Evolutionary conservation across 2,329 filamentous ascomycete species (phyloP).

Genomic region (Claviceps quebecensis): DNA sequence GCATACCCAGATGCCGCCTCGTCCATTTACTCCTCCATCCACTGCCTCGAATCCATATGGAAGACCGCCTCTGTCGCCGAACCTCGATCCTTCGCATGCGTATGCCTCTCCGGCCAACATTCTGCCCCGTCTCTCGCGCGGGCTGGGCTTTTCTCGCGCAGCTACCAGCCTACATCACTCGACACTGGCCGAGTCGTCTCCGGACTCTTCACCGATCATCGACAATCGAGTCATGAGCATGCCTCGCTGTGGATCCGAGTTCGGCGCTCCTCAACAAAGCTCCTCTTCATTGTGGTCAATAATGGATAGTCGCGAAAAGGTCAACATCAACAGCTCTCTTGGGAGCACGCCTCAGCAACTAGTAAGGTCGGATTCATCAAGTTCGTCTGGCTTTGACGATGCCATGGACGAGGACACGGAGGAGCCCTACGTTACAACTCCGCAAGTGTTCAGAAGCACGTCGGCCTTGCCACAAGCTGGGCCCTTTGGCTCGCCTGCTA

Average conservation of each 20-base stretch:
- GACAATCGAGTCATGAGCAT: constrained; percentile 53
- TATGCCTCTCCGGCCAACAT: constrained; percentile 83
- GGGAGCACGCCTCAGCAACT: constrained; percentile 52
- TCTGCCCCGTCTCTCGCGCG: constrained; percentile 74
- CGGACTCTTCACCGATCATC: constrained; percentile 80
- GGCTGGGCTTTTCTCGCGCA: constrained; percentile 83
- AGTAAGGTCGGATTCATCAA: constrained; percentile 65
- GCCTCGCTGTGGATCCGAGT: constrained; percentile 37
- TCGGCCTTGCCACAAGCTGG: constrained; percentile 31
- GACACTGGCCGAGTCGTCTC: constrained; percentile 77
- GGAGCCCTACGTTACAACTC: constrained; percentile 70
- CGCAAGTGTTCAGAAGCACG: constrained; percentile 53
- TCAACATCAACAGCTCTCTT: constrained; percentile 60
- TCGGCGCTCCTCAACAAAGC: constrained; percentile 44
- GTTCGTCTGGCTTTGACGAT: constrained; percentile 55
- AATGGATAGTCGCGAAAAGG: constrained; percentile 54
- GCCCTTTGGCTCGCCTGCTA: constrained; percentile 56
- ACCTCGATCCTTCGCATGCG: constrained; percentile 69
- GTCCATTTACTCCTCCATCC: constrained; percentile 23
- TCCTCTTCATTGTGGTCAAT: constrained; percentile 60
- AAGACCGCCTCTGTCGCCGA: constrained; percentile 65
- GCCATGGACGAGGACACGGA: constrained; percentile 62
- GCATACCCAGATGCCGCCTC: constrained; percentile 34
- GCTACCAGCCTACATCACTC: constrained; percentile 94
- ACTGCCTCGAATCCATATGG: constrained; percentile 21